Base-by-base conservation (phyloP, 805 yeast genomes). In the Saccharomyces kudriavzevii region DNA sequence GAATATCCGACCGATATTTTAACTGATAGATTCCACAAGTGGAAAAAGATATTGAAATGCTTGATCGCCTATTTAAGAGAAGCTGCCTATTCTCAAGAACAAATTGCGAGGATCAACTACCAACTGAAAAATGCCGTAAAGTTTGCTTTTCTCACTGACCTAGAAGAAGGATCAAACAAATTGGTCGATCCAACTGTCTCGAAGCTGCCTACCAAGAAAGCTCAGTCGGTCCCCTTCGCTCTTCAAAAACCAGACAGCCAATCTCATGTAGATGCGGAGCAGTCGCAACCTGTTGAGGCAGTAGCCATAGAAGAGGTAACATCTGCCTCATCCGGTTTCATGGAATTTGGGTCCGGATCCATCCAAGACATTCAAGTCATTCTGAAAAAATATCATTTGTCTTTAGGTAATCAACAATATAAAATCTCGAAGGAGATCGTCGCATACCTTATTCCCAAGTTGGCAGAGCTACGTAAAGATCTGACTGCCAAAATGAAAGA, bases 1-100 rank as follows among this genome's bases (percentile, higher is more conserved):
- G 72, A 68, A 50, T 66, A 78, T 59, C 96, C 96, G 31, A 88
- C 96, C 2, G 95, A 88, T 55, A 77, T 85, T 8, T 74, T 89
- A 56, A 88, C 91, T n/a, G 78, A 81, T 46, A 73, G 96, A 57
- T 89, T 89, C 67, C 78, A 81, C 53, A 83, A 89, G 9, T 89
- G 96, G 94, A 74, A 94, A 51, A 77, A 80, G 52, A 81, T 89
- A 52, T 78, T 88, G 55, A 83, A 84, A 58, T 84, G 87, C 51
- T 69, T 89, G 58, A 78, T 84, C 35, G 76, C 75, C 50, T 89
- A 89, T 64, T 76, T 89, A 57, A 79, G 78, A 58, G 94, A 88
- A 62, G 84, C 82, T 48, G 86, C 88, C 8, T 76, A 82, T 28
- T 88, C 86, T 49, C 89, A 88, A 65, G 96, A 89, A 68, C 94